phyloP scores from a whole-genome alignment of 371 early-diverging fungal genomes.

The Apophysomyces ossiformis region DNA sequence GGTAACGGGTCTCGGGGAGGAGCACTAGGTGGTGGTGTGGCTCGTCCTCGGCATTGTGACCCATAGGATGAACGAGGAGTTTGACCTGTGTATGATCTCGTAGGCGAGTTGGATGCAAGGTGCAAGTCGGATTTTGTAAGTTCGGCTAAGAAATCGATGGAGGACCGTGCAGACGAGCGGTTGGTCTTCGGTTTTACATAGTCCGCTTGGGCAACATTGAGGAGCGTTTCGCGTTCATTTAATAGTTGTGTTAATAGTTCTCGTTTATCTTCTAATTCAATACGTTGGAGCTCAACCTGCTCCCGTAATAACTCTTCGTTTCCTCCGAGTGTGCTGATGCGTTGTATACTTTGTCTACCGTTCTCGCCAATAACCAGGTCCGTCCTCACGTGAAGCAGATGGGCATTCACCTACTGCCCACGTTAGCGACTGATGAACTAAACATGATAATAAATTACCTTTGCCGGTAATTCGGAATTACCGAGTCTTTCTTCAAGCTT shows the following conservation, averaged over 20 bases:
- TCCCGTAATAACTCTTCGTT: conserved; percentile 24
- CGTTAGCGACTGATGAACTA: neutral
- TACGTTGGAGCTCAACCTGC: conserved; percentile 41
- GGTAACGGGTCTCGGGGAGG: conserved; percentile 39
- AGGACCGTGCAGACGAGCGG: conserved; percentile 33
- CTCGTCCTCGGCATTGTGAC: conserved; percentile 10
- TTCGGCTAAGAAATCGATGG: conserved; percentile 41
- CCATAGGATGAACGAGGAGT: conserved; percentile 19
- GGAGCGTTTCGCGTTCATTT: conserved; percentile 41
- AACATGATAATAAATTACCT: neutral
- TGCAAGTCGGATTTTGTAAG: conserved; percentile 19
- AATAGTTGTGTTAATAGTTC: conserved; percentile 37
- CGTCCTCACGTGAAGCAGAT: neutral
- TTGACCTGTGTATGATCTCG: conserved; percentile 2
- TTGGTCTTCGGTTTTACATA: neutral
- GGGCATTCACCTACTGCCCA: conserved; percentile 10
- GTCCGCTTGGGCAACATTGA: conserved; percentile 6
- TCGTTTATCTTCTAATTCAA: conserved; percentile 45
- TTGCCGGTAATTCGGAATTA: neutral
- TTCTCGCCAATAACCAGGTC: neutral
- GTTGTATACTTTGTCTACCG: conserved; percentile 1
- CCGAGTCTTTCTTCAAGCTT: conserved; percentile 37
- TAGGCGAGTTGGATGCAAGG: conserved; percentile 14
- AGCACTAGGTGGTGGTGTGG: conserved; percentile 31
- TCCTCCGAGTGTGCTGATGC: neutral